Evolutionary conservation across 139 green algal species (phyloP).

Genomic region (Pseudopediastrum boryanum): DNA sequence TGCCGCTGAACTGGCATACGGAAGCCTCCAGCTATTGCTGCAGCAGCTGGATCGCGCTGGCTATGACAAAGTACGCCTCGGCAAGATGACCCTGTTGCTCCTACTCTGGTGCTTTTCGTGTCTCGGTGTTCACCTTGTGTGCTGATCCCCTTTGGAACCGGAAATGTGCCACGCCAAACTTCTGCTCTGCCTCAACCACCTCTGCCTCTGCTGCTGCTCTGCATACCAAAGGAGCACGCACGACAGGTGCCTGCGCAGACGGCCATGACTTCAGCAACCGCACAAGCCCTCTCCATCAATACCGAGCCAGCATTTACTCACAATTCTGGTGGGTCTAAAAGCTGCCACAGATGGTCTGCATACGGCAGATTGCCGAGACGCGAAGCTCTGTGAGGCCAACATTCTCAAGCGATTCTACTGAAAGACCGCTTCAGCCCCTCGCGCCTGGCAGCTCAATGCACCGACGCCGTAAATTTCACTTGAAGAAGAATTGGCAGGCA

Average conservation of each 20-base stretch:
- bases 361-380: background rate
- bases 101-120: background rate
- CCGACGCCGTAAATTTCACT: too few relatives aligned
- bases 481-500: too few relatives aligned
- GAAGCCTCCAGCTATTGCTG: too few relatives aligned
- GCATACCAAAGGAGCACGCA: conserved; percentile 44
- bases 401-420: too few relatives aligned
- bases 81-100: background rate
- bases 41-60: background rate
- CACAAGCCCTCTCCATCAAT: background rate
- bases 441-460: too few relatives aligned
- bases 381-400: conserved; percentile 23
- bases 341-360: conserved; percentile 7
- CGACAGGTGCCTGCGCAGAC: conserved; percentile 44
- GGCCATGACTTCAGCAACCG: background rate
- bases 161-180: conserved; percentile 65
- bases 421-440: too few relatives aligned
- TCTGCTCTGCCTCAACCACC: conserved; percentile 26
- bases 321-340: conserved; percentile 11
- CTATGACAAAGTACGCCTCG: background rate
- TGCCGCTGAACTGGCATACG: background rate
- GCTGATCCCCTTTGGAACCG: conserved; percentile 69
- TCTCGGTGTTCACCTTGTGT: conserved; percentile 62
- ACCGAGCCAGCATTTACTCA: background rate
- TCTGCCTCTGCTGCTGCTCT: conserved; percentile 54